phyloP scores from a whole-genome alignment of 768 basidiomycete species.

The Amanita rimosa region DNA sequence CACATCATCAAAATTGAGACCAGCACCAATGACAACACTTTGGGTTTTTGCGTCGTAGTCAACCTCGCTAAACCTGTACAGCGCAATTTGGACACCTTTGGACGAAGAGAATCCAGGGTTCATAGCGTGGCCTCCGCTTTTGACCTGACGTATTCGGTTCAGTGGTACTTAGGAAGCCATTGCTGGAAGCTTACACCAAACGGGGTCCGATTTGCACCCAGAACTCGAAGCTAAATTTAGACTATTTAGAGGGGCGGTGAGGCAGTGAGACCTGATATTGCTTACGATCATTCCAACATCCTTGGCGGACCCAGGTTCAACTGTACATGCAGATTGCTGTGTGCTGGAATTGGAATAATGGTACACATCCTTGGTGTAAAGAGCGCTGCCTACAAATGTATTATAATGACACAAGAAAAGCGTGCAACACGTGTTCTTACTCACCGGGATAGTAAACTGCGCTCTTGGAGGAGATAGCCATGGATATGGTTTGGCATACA shows the following conservation, averaged over 20 bases:
- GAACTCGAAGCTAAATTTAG: background rate
- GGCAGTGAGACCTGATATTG: background rate
- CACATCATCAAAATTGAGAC: conserved; percentile 39
- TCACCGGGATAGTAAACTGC: background rate
- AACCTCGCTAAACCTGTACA: conserved; percentile 26
- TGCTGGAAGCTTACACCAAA: background rate
- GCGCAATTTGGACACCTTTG: conserved; percentile 35
- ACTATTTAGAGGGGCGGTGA: background rate
- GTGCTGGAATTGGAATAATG: conserved; percentile 3
- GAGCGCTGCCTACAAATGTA: background rate
- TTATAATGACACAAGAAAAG: background rate
- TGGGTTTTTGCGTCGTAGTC: conserved; percentile 18
- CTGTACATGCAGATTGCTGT: conserved; percentile 1
- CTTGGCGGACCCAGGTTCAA: conserved; percentile 3
- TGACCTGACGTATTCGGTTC: conserved; percentile 22
- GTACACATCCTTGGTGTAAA: background rate
- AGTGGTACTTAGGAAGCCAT: background rate
- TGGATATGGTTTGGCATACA: background rate
- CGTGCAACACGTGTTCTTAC: background rate
- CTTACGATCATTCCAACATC: conserved; percentile 5
- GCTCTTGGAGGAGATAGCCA: background rate
- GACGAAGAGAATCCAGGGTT: conserved; percentile 41
- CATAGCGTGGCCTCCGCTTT: conserved; percentile 35
- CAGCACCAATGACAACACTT: conserved; percentile 20
- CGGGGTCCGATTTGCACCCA: background rate